Conservation (phyloP, 352 stramenopile genomes). For the Sclerospora graminicola region DNA sequence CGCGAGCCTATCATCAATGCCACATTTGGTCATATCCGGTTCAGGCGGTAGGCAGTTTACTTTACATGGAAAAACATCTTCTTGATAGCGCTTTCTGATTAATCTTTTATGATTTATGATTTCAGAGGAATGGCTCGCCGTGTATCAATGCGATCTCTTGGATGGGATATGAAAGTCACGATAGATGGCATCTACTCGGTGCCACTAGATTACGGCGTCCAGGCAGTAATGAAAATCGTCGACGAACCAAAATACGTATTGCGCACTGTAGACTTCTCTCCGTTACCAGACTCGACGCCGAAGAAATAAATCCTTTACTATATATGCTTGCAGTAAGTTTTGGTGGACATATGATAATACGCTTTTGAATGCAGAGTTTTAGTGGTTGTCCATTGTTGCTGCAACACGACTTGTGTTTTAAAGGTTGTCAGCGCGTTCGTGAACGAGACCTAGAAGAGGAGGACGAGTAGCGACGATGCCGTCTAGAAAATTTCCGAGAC, state of each 20-base stretch:
- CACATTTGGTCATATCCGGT: slow-evolving; percentile 84
- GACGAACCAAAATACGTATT: slow-evolving; percentile 82
- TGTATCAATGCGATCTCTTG: slow-evolving; percentile 81
- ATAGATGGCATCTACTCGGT: slow-evolving; percentile 83
- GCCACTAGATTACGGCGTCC: slow-evolving; percentile 81
- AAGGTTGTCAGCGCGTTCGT: slow-evolving; percentile 9
- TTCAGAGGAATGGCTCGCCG: slow-evolving; percentile 65
- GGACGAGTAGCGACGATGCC: slow-evolving; percentile 12
- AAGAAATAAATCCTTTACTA: slow-evolving; percentile 32
- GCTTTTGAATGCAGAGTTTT: neutral
- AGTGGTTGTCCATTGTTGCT: neutral
- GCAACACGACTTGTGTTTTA: neutral
- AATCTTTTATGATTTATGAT: slow-evolving; percentile 1
- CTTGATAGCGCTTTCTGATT: neutral
- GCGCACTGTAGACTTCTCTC: slow-evolving; percentile 69
- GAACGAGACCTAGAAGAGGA: slow-evolving; percentile 26
- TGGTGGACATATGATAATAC: slow-evolving; percentile 1
- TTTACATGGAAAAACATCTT: neutral
- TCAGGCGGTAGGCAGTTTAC: slow-evolving; percentile 45
- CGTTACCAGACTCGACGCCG: slow-evolving; percentile 10
- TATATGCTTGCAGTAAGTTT: slow-evolving; percentile 21
- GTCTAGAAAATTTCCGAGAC: slow-evolving; percentile 9
- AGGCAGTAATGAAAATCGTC: slow-evolving; percentile 84
- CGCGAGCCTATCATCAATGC: slow-evolving; percentile 86
- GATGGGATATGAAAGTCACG: slow-evolving; percentile 86